Base-by-base conservation (phyloP, 2,329 filamentous ascomycete species). In the Tympanopsis confertula region DNA sequence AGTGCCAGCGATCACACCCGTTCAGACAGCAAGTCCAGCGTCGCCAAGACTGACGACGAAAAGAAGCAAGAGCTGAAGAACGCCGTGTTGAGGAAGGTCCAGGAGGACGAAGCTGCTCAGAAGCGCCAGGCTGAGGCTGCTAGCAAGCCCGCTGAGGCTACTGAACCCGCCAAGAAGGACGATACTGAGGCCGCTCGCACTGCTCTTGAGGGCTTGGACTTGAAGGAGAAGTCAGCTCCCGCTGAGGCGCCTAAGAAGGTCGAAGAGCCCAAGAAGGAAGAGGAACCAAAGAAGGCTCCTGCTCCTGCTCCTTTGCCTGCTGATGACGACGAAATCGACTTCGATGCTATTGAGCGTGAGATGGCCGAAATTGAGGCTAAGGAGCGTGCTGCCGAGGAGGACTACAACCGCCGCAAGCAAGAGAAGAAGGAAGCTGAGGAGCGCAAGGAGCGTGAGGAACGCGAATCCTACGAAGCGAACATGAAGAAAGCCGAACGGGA, bases 31-130 rank as follows among this genome's bases (percentile, higher is more conserved):
- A 71, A 33, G 30, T 7, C 62, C n/a, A 57, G 63, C 15, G 68
- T 68, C 19, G 65, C 65, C 30, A 91, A 91, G 69, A 82, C 82
- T 2, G 74, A 76, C 24, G 82, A 89, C 55, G 83, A 94, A 61
- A 86, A 86, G 44, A 80, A 81, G 41, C 76, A 85, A 46, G 86
- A 94, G 60, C 83, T 88, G 52, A 82, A 82, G 58, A 78, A 83
- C 55, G 30, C 30, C 12, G 30, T 33, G 10, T 15, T 10, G 10
- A 10, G 17, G 30, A 33, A 33, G 30, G 17, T 33, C 15, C 10
- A 33, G 15, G 10, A 33, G 30, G 30, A 33, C 30, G 47, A 60
- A 38, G 37, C 37, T 5, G 43, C 45, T 13, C 44, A 47, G 1
- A 51, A 59, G 38, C 50, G 52, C 10, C 47, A 55, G 20, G 42